Evolutionary conservation across 805 yeast species (phyloP), one percentile per base, ranked within the genome.

Genomic region (Saccharomycopsis sp.): DNA sequence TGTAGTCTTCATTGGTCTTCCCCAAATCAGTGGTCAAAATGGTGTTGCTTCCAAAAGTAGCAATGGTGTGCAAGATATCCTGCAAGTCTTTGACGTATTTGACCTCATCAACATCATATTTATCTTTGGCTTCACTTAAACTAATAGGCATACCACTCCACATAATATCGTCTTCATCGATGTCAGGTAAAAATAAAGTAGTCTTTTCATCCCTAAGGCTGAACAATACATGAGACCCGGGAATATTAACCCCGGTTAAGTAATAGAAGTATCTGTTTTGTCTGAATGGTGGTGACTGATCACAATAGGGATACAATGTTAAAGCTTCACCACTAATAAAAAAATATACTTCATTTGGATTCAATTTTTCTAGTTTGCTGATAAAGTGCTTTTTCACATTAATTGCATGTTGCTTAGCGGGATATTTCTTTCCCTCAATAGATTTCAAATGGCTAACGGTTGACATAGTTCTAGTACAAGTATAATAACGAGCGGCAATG

Each of bases 261-360:
- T 90, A 93, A 61, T 72, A 87, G 62, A 93, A 93, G 65, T 90
- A 89, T 45, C 97, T 72, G 62, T 86, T 84, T 63, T 93, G 98
- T 66, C 96, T 78, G 53, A 89, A 72, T 4, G 84, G 83, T 48
- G 77, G 77, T 2, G 77, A 68, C 54, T 80, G 87, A 63, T 90
- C 98, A 57, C 87, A 77, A 62, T 86, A 85, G 33, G 84, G 81
- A 57, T 79, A 77, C 38, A 72, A 64, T 54, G 75, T 79, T 23
- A 71, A 58, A 50, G 66, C 63, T 51, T 77, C 80, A 11, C 88
- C 89, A 37, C 79, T 77, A 38, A 82, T 62, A 53, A 79, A 79
- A 51, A 80, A 65, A 4, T 73, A 70, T 54, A 58, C 62, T 58
- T 44, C 55, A 49, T 52, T 58, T 20, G 55, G 51, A 43, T 56